phyloP scores from a whole-genome alignment of 2,329 filamentous ascomycete genomes.

The Metarhizium brunneum region DNA sequence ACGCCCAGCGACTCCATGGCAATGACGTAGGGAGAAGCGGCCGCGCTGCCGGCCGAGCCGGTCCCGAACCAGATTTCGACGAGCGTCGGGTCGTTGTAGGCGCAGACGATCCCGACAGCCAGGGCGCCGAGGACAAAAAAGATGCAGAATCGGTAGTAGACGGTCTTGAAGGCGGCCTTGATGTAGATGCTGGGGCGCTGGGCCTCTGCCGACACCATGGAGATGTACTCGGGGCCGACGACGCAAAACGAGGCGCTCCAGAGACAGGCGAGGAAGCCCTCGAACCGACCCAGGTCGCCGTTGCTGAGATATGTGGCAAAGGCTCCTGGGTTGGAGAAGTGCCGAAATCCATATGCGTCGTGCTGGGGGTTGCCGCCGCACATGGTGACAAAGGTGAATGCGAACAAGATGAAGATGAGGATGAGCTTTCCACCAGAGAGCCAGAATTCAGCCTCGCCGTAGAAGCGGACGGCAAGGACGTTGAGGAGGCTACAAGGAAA shows the following conservation, averaged over 20 bases:
- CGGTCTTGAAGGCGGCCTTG: slow-evolving; percentile 60
- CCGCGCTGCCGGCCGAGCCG: slow-evolving; percentile 33
- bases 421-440: slow-evolving; percentile 52
- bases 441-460: slow-evolving; percentile 65
- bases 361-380: slow-evolving; percentile 63
- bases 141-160: slow-evolving; percentile 59
- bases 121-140: slow-evolving; percentile 64
- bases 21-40: slow-evolving; percentile 52
- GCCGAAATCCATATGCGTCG: slow-evolving; percentile 62
- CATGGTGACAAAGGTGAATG: slow-evolving; percentile 72
- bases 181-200: slow-evolving; percentile 53
- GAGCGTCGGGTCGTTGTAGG: slow-evolving; percentile 52
- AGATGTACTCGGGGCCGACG: slow-evolving; percentile 57
- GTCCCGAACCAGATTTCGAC: slow-evolving; percentile 34
- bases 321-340: slow-evolving; percentile 40
- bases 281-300: slow-evolving; percentile 54
- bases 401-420: slow-evolving; percentile 55
- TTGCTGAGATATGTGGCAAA: slow-evolving; percentile 40
- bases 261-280: slow-evolving; percentile 59
- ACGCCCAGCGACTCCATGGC: slow-evolving; percentile 47
- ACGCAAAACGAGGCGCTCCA: slow-evolving; percentile 55
- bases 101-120: slow-evolving; percentile 53
- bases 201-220: slow-evolving; percentile 59
- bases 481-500: not conserved
- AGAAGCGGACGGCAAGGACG: slow-evolving; percentile 53